Percentiles rank a stretch among this genome's conserved stretches.
Conservation (phyloP, 116 monocot species). For the Zostera marina region DNA sequence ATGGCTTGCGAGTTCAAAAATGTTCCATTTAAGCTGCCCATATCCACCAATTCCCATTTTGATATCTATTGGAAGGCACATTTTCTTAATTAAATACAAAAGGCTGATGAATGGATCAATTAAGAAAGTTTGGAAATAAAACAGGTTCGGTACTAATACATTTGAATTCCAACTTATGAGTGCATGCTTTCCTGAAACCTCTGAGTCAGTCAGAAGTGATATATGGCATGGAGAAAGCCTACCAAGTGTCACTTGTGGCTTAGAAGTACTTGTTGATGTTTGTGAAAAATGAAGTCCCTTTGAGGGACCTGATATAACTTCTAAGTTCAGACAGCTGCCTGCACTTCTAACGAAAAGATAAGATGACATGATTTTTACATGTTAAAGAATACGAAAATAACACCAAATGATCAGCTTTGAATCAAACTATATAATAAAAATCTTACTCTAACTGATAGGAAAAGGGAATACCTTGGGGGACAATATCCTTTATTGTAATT, state of each 20-base stretch:
- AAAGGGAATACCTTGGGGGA: conserved; percentile 26
- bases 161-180: conserved; percentile 62
- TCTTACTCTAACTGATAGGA: conserved; percentile 7
- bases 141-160: conserved; percentile 16
- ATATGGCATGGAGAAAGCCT: conserved; percentile 73
- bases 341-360: conserved; percentile 53
- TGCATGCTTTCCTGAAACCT: conserved; percentile 96
- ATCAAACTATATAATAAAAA: conserved; percentile 2
- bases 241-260: conserved; percentile 64
- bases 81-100: background rate
- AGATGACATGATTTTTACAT: conserved; percentile 28
- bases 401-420: background rate
- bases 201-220: conserved; percentile 61
- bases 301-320: conserved; percentile 85
- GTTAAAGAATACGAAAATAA: background rate
- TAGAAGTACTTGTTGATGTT: conserved; percentile 22
- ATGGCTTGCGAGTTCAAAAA: conserved; percentile 53
- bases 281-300: conserved; percentile 36
- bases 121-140: background rate
- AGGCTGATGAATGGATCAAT: background rate
- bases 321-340: conserved; percentile 59
- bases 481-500: conserved; percentile 21
- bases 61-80: conserved; percentile 26
- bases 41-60: conserved; percentile 74
- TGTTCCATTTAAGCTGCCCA: conserved; percentile 97